Base-by-base conservation (phyloP, 2,329 filamentous ascomycete genomes). In the Clarireedia homoeocarpa region DNA sequence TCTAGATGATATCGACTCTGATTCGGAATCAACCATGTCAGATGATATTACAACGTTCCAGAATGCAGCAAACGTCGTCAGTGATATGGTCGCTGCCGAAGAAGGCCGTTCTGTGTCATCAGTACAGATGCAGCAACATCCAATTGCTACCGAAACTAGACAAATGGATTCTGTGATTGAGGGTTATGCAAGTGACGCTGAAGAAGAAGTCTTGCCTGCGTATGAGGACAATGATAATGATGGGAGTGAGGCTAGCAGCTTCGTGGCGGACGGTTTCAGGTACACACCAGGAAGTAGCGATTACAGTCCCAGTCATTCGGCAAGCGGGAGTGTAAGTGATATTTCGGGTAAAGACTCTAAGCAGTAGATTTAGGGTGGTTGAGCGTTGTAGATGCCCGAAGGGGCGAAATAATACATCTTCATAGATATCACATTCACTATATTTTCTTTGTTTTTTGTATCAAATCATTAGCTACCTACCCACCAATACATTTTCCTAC, bases 201-300 rank as follows among this genome's bases (percentile, higher is more conserved):
- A 36, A 17, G 45, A 46, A 26, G 44, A 57, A 5, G 6, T 36
- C 10, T 23, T 57, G 9, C 55, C 55, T 10, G 51, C 55, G 3
- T 55, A 57, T 50, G 55, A 48, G 39, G 56, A 40, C 24, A 34
- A 45, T 27, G 51, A 58, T 27, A n/a, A 26, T 17, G 34, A 48
- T 34, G 53, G 48, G 6, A 62, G 61, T 45, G 64, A 66, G 4
- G 46, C 52, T 27, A 48, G 59, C 10, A 59, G 58, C 17, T 24
- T 66, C 4, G 59, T 67, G 12, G 61, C 66, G 2, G 63, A 68
- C 63, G 66, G 66, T 0, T 67, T 67, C 27, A 47, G 62, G 49
- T 66, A 66, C 58, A 65, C 58, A 6, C 65, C 62, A 3, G 66
- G 65, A 7, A 60, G 62, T 40, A 60, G 47, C 1, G 56, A 60